Base-by-base conservation (phyloP, 1,284 basidiomycete species). In the Naganishia albida region DNA sequence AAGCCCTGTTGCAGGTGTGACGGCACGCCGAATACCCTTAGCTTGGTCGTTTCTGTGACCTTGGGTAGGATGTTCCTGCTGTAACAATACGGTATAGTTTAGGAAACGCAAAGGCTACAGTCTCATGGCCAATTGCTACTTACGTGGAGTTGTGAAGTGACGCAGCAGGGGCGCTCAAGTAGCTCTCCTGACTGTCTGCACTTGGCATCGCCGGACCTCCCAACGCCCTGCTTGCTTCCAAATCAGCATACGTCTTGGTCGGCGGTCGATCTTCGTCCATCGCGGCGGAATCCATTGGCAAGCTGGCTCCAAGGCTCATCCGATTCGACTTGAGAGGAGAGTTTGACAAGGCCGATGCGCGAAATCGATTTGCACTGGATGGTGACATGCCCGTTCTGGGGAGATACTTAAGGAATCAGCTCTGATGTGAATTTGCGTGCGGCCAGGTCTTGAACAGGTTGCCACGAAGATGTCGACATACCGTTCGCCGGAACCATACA, bases 211-310 rank as follows among this genome's bases (percentile, higher is more conserved):
- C 40, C 18, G 49, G 42, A 23, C 50, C 50, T 53, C 60, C 60
- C 50, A 63, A 52, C 3, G 49, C 51, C 40, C 60, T 39, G 23
- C 60, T 65, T 3, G 54, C 56, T 54, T 63, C 65, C 2, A 56
- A 18, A 20, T 63, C 65, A 1, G 65, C 60, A 57, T 66, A 65
- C 13, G 49, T 65, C 57, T 53, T 49, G 40, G 51, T 51, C 18
- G 64, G 64, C 34, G 65, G 65, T 20, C 62, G 66, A 63, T 67
- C 62, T 23, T 63, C 66, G 25, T 53, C 62, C 66, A 63, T 60
- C 30, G 53, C 49, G n/a, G 30, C 50, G 20, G 43, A 59, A 30
- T 60, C 57, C 3, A 46, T 23, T 10, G 46, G 57, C 57, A 60
- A 50, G 48, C 57, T 60, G 10, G 57, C 57, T 40, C 57, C 57